These are phyloP conservation scores for Agaricus sinodeliciosus DNA, from an alignment of 768 basidiomycete species.

Conservation along the genomic window DNA sequence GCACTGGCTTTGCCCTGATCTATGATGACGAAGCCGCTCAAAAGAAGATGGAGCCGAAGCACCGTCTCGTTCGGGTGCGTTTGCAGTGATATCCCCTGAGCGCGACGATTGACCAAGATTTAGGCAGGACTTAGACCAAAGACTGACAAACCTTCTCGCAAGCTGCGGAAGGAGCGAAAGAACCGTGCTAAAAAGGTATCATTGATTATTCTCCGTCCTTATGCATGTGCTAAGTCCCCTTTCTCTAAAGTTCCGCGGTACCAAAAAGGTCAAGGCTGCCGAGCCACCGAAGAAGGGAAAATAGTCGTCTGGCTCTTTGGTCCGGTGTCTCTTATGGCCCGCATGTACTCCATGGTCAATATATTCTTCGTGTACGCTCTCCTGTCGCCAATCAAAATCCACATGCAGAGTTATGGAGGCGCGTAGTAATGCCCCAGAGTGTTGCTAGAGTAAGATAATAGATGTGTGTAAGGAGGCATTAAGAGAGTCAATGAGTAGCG, in stretches of 20 bases:
- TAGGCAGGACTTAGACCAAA: constrained; percentile 69
- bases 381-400: constrained; percentile 15
- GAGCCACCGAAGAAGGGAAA: constrained; percentile 92
- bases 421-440: not conserved
- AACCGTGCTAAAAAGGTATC: constrained; percentile 96
- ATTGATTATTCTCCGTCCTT: not conserved
- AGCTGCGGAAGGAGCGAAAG: constrained; percentile 99
- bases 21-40: constrained; percentile 95
- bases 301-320: constrained; percentile 33
- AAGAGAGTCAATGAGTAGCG: constrained; percentile 4
- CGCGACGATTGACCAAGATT: constrained; percentile 3
- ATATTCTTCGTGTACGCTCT: constrained; percentile 8
- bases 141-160: constrained; percentile 88
- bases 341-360: constrained; percentile 10
- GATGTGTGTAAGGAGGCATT: constrained; percentile 7
- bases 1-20: constrained; percentile 95
- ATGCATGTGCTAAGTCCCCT: constrained; percentile 9
- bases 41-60: constrained; percentile 95
- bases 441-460: constrained; percentile 7
- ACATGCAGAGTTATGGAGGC: constrained; percentile 14
- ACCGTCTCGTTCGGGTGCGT: constrained; percentile 91
- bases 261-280: constrained; percentile 90
- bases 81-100: not conserved
- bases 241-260: constrained; percentile 74
- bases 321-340: constrained; percentile 11